These are phyloP conservation scores for Eimeria praecox DNA, from an alignment of 169 alveolate genomes.

Conservation along the genomic window DNA sequence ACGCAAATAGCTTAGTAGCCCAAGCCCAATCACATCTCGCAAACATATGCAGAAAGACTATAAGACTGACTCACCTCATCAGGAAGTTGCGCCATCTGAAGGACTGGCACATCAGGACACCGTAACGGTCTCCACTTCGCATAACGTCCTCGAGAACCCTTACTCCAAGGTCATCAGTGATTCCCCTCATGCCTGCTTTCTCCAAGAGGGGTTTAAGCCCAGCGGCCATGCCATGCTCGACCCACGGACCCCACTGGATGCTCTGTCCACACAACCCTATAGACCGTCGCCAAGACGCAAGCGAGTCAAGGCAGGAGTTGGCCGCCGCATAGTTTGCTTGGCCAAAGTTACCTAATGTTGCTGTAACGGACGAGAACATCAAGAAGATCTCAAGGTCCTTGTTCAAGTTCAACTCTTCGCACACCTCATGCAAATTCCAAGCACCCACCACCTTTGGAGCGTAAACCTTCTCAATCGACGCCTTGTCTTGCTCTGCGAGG, in stretches of 20 bases:
- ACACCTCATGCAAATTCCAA: constrained; percentile 87
- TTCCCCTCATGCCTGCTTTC: constrained; percentile 87
- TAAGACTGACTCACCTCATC: constrained; percentile 44
- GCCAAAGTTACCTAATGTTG: constrained; percentile 87
- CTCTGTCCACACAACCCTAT: constrained; percentile 84
- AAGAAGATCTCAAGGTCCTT: constrained; percentile 83
- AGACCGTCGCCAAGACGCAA: constrained; percentile 84
- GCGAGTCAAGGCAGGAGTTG: constrained; percentile 86
- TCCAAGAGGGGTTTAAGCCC: constrained; percentile 84
- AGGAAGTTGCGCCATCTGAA: constrained; percentile 82
- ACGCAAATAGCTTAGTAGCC: not conserved
- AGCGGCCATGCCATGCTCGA: constrained; percentile 85
- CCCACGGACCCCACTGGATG: constrained; percentile 91
- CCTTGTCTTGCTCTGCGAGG: constrained; percentile 80
- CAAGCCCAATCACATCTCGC: not conserved
- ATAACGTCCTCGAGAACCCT: constrained; percentile 82
- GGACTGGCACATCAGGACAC: constrained; percentile 80
- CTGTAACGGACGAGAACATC: constrained; percentile 86
- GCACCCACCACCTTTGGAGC: constrained; percentile 89
- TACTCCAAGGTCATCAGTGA: constrained; percentile 86
- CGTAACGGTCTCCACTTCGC: constrained; percentile 51
- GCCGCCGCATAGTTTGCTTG: constrained; percentile 90
- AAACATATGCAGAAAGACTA: not conserved
- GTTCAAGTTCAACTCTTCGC: constrained; percentile 77
- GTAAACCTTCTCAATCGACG: constrained; percentile 83